phyloP scores from a whole-genome alignment of 202 grass and related monocot genomes.

The Digitaria exilis region DNA sequence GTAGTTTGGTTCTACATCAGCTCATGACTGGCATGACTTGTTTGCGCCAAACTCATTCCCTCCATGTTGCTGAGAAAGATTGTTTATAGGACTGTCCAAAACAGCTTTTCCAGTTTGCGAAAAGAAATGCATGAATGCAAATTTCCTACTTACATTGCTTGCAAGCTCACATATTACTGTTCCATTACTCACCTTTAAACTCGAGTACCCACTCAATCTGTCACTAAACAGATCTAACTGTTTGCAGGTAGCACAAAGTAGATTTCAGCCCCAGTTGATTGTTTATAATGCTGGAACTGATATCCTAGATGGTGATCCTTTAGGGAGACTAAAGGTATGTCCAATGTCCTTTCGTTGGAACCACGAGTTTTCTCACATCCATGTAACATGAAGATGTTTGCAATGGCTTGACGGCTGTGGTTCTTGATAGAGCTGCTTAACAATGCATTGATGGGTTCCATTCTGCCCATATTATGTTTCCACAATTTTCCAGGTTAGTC shows the following conservation, averaged over 20 bases:
- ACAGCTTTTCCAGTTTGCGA: neutral
- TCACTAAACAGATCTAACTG: neutral
- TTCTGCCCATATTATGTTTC: conserved; percentile 8
- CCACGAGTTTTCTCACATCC: neutral
- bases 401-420: neutral
- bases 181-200: conserved; percentile 1
- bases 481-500: conserved; percentile 49
- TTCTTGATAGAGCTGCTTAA: conserved; percentile 2
- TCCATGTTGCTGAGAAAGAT: neutral
- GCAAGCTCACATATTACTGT: neutral
- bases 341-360: neutral
- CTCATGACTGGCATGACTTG: neutral
- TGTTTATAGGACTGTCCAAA: conserved; percentile 22
- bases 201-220: neutral
- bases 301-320: conserved; percentile 72
- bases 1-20: neutral
- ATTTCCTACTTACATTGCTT: neutral
- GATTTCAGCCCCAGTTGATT: conserved; percentile 63
- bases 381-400: neutral
- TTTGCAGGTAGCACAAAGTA: conserved; percentile 52
- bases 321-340: conserved; percentile 66
- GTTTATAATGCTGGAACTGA: conserved; percentile 71
- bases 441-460: conserved; percentile 3
- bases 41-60: neutral
- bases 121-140: neutral